Evolutionary conservation across 148 eudicot genomes (phyloP).

Genomic region (Camellia lanceoleosa): DNA sequence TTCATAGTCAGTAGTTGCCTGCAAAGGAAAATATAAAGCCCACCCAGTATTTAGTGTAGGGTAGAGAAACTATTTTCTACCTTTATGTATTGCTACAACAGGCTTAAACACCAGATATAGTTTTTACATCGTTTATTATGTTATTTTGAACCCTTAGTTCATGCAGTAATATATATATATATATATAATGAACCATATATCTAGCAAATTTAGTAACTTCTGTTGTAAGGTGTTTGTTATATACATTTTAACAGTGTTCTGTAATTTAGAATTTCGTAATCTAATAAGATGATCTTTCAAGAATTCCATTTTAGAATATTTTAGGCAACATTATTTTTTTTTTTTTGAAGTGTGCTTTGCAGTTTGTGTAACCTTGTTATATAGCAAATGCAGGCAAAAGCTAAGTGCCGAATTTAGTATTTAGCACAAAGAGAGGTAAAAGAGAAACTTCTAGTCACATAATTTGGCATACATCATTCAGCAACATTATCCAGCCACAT

Average conservation of each 20-base stretch:
- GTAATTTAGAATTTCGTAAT: not conserved
- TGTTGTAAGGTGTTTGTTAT: not conserved
- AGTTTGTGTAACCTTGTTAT: not conserved
- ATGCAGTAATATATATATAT: not conserved
- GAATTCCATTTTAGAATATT: not conserved
- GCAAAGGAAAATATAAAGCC: conserved; percentile 7
- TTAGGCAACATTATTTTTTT: not conserved
- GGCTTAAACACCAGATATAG: not conserved
- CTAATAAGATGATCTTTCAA: not conserved
- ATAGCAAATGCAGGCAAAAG: not conserved
- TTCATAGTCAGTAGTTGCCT: conserved; percentile 40
- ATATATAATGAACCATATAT: not conserved
- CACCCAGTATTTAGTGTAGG: not conserved
- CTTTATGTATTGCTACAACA: not conserved
- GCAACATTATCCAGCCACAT: not conserved
- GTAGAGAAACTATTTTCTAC: not conserved
- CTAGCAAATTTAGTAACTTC: not conserved
- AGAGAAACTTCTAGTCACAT: not conserved
- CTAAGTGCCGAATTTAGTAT: not conserved
- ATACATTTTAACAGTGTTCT: not conserved
- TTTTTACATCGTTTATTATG: not conserved
- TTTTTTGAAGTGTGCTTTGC: not conserved
- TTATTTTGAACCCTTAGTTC: not conserved
- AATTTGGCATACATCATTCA: not conserved
- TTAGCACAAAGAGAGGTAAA: not conserved